Percentiles rank a stretch among this genome's conserved stretches.
phyloP scores from a whole-genome alignment of 2,329 filamentous ascomycete genomes.

The Aureobasidium uvarum region DNA sequence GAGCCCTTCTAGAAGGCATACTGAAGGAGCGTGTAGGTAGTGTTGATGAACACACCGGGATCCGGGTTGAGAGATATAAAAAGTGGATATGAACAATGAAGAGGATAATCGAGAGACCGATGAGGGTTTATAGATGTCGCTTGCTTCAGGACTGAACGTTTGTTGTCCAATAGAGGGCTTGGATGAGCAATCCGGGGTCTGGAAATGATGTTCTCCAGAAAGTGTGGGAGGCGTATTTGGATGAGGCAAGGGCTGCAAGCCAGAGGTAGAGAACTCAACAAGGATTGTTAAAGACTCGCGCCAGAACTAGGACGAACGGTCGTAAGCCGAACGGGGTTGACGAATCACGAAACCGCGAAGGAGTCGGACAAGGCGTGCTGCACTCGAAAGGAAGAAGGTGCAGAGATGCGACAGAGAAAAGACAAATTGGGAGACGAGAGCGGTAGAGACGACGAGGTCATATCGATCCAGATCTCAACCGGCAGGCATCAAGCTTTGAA shows the following conservation, averaged over 20 bases:
- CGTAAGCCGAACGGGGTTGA: slow-evolving; percentile 2
- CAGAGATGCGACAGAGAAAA: slow-evolving; percentile 15
- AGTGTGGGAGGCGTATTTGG: slow-evolving; percentile 15
- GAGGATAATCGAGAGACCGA: background rate
- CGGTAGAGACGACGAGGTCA: slow-evolving; percentile 11
- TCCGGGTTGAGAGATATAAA: background rate
- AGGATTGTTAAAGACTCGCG: slow-evolving; percentile 13
- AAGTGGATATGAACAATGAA: slow-evolving; percentile 1
- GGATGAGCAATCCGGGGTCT: slow-evolving; percentile 23
- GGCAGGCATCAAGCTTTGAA: slow-evolving; percentile 24
- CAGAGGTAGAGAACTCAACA: slow-evolving; percentile 4
- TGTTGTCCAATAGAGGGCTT: slow-evolving; percentile 19
- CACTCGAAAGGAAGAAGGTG: slow-evolving; percentile 10
- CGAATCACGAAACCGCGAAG: slow-evolving; percentile 4
- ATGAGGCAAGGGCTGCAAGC: slow-evolving; percentile 20
- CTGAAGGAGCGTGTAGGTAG: slow-evolving; percentile 34
- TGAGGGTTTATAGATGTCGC: slow-evolving; percentile 18
- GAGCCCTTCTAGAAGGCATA: slow-evolving; percentile 47
- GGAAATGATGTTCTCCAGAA: slow-evolving; percentile 9
- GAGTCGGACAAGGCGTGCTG: slow-evolving; percentile 6
- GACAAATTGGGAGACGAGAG: background rate
- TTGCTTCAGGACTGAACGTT: background rate
- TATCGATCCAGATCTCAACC: slow-evolving; percentile 23
- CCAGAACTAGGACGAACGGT: slow-evolving; percentile 20
- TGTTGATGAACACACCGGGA: background rate